Evolutionary conservation across 2,329 filamentous ascomycete genomes (phyloP).

Genomic region (Immersiporthe knoxdaviesiana): DNA sequence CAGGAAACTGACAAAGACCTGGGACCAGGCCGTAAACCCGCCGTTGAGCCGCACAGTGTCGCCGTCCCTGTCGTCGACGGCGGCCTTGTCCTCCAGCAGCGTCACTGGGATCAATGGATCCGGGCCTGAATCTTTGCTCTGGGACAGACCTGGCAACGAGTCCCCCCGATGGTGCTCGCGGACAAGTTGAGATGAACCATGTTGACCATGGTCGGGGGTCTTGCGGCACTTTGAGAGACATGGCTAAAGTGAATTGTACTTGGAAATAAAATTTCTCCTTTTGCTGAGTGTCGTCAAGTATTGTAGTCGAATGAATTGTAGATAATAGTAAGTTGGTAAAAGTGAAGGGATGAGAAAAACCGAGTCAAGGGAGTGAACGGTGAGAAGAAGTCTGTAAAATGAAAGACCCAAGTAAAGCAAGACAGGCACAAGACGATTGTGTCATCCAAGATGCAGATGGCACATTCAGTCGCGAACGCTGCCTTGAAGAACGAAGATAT

Average conservation of each 20-base stretch:
- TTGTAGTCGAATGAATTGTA: neutral
- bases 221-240: neutral
- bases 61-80: neutral
- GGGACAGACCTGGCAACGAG: neutral
- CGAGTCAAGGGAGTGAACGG: neutral
- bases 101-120: neutral
- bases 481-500: too few species aligned
- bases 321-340: neutral
- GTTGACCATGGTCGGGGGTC: neutral
- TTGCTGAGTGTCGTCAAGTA: neutral
- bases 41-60: constrained; percentile 42
- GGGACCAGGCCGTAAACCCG: constrained; percentile 49
- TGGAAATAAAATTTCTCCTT: neutral
- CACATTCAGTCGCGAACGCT: neutral
- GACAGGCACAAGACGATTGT: neutral
- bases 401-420: neutral
- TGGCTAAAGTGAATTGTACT: neutral
- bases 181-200: neutral
- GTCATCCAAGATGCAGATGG: neutral
- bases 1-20: constrained; percentile 47
- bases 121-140: neutral
- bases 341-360: neutral
- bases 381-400: neutral
- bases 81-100: neutral
- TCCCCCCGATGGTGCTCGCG: neutral